phyloP scores from a whole-genome alignment of 176 grass and related monocot genomes.

The Zoysia japonica region DNA sequence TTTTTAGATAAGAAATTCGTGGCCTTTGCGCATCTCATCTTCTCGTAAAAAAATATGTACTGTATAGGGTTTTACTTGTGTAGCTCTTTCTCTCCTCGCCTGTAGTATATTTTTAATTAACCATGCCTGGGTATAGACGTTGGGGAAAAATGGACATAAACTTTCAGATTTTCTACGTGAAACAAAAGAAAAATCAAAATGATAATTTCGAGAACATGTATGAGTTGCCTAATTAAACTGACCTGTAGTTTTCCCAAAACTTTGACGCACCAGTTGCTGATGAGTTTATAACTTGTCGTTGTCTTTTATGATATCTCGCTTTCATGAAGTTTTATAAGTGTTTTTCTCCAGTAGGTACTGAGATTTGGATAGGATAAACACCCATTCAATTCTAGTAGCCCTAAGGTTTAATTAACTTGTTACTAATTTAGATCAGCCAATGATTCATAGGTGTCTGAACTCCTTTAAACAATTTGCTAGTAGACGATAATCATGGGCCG shows the following conservation, averaged over 20 bases:
- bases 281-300: background rate
- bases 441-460: background rate
- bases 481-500: background rate
- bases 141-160: background rate
- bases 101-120: background rate
- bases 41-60: background rate
- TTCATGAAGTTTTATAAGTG: too few relatives aligned
- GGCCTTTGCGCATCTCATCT: conserved; percentile 33
- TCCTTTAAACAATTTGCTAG: background rate
- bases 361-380: too few relatives aligned
- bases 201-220: too few relatives aligned
- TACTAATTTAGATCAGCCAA: background rate
- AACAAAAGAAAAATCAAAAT: too few relatives aligned
- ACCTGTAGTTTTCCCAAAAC: too few relatives aligned
- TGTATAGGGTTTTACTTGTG: background rate
- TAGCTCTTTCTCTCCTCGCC: background rate
- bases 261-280: too few relatives aligned
- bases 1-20: conserved; percentile 70
- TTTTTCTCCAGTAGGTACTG: too few relatives aligned
- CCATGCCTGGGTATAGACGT: background rate
- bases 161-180: background rate
- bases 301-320: too few relatives aligned
- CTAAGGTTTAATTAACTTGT: background rate
- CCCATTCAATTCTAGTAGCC: background rate
- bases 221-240: too few relatives aligned